phyloP scores from a whole-genome alignment of 2,329 filamentous ascomycete genomes.

The Incumbomyces delicatus region DNA sequence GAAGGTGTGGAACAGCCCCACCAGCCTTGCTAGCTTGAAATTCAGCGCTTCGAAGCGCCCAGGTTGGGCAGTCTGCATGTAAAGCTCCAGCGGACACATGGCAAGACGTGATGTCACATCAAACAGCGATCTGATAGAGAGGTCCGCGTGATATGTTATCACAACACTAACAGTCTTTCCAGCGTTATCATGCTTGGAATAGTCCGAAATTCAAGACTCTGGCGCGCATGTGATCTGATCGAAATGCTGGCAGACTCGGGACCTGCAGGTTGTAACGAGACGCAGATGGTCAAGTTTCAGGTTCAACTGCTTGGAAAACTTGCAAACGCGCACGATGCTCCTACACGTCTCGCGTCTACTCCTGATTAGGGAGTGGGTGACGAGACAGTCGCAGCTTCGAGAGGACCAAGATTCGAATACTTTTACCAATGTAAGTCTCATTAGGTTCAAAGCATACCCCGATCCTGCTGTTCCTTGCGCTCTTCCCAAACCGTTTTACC shows the following conservation, averaged over 20 bases:
- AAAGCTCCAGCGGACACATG: neutral
- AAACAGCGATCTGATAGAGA: neutral
- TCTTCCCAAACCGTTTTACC: conserved; percentile 99
- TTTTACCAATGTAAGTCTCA: neutral
- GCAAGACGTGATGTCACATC: conserved; percentile 2
- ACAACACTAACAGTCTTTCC: no score
- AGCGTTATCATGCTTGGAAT: no score
- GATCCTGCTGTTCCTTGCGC: conserved; percentile 74
- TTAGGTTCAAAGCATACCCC: conserved; percentile 68
- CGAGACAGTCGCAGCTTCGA: neutral
- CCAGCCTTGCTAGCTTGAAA: conserved; percentile 2
- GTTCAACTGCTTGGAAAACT: neutral
- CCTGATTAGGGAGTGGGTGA: no score
- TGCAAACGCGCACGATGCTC: neutral
- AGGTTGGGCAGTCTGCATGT: neutral
- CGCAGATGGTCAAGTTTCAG: neutral
- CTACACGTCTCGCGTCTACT: no score
- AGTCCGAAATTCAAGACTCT: no score
- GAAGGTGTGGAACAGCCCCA: neutral
- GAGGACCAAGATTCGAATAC: neutral
- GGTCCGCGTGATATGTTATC: neutral
- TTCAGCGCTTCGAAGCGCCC: conserved; percentile 2
- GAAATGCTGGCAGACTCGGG: no score
- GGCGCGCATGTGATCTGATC: no score
- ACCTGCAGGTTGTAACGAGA: no score